These are phyloP conservation scores for Astrothelium subdiscretum DNA, from an alignment of 495 filamentous ascomycete species.

Conservation along the genomic window DNA sequence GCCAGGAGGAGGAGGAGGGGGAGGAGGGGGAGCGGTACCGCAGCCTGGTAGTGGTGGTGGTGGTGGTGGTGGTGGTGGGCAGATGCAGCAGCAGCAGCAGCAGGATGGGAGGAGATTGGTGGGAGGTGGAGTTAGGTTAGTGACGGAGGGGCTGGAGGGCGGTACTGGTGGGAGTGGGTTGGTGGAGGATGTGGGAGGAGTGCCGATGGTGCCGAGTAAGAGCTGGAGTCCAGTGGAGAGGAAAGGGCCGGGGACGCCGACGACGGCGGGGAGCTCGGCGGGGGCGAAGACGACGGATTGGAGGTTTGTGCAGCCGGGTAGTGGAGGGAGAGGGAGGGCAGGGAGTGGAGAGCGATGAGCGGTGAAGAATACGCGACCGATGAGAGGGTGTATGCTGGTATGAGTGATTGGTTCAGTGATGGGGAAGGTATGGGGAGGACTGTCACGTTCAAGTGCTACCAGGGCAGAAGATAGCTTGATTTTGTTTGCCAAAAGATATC, in stretches of 20 bases:
- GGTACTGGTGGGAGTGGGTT: constrained; percentile 2
- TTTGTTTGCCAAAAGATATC: no score
- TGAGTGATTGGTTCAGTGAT: background rate
- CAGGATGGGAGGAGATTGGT: constrained; percentile 2
- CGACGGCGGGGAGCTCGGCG: background rate
- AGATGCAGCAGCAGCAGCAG: constrained; percentile 3
- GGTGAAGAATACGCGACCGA: background rate
- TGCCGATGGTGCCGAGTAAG: constrained; percentile 4
- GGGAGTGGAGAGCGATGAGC: background rate
- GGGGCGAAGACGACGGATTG: constrained; percentile 1
- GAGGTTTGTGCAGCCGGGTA: background rate
- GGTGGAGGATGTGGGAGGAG: constrained; percentile 16
- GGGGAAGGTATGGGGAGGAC: background rate
- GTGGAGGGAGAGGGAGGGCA: background rate
- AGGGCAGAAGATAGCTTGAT: no score
- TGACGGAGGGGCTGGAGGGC: constrained; percentile 16
- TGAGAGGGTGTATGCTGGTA: background rate
- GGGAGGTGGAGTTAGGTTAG: constrained; percentile 22
- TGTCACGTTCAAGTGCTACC: no score
- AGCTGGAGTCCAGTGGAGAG: constrained; percentile 1
- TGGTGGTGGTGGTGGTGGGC: constrained; percentile 7
- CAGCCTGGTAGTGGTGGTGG: constrained; percentile 7
- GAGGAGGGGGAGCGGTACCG: constrained; percentile 3
- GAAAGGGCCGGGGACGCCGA: background rate
- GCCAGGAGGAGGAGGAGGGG: constrained; percentile 14